These are phyloP conservation scores for Trichoderma lentiforme DNA, from an alignment of 2,329 filamentous ascomycete genomes.

Conservation along the genomic window DNA sequence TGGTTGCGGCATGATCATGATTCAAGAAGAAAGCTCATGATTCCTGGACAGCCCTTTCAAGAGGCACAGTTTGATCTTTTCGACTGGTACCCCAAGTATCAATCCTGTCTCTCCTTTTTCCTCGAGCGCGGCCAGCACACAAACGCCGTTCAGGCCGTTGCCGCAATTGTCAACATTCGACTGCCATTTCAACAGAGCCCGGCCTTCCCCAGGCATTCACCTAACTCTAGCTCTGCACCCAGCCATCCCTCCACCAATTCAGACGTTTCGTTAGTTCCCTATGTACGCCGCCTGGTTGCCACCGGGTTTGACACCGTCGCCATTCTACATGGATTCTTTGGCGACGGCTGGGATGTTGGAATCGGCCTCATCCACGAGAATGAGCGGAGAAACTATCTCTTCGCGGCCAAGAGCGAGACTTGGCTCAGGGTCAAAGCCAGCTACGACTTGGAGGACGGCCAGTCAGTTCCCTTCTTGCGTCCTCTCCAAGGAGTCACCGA, in stretches of 20 bases:
- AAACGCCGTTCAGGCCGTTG: constrained; percentile 77
- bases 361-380: constrained; percentile 81
- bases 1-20: neutral
- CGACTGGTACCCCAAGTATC: constrained; percentile 88
- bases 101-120: constrained; percentile 88
- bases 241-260: constrained; percentile 26
- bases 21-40: neutral
- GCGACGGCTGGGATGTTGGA: constrained; percentile 83
- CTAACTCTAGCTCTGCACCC: neutral
- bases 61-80: constrained; percentile 70
- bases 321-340: constrained; percentile 93
- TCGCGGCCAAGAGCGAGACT: constrained; percentile 86
- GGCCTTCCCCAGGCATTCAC: constrained; percentile 25
- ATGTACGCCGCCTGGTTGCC: constrained; percentile 82
- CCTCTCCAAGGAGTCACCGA: constrained; percentile 75
- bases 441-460: constrained; percentile 82
- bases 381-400: constrained; percentile 90
- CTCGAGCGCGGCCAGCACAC: constrained; percentile 86
- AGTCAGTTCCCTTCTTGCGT: constrained; percentile 82
- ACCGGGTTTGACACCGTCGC: constrained; percentile 86
- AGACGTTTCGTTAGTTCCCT: constrained; percentile 63
- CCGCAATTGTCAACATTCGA: constrained; percentile 86
- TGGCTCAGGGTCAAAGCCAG: constrained; percentile 87
- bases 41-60: constrained; percentile 40
- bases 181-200: constrained; percentile 74